Base-by-base conservation (phyloP, 1,284 basidiomycete genomes). In the Cryptococcus sp. region DNA sequence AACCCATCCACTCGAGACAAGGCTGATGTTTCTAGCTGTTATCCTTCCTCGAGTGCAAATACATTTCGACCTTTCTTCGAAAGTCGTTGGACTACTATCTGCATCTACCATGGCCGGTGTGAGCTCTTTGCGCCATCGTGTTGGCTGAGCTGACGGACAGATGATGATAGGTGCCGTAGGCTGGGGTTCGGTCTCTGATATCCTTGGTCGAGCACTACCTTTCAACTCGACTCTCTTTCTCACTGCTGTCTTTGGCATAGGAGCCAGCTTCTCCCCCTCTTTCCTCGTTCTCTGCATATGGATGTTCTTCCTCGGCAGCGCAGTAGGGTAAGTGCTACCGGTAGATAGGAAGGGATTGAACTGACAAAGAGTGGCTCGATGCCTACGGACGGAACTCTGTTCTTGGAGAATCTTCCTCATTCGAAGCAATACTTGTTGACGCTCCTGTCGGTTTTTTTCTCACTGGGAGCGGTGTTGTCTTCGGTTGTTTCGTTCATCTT, bases 131-230 rank as follows among this genome's bases (percentile, higher is more conserved):
- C 9, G 7, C 18, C 7, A n/a, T 14, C 9, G 34, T 10, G 14
- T 6, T n/a, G 9, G 6, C 18, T 16, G 22, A 35, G 19, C 23
- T 35, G 38, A 42, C 36, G n/a, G 11, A 36, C 25, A 94, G 35
- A 97, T 97, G 94, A 95, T 95, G 89, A 70, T 97, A 49, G 93
- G 93, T 4, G 90, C 91, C 0, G 75, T 94, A 10, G 87, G 86
- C 2, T 95, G 91, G 91, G 91, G 91, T 44, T 84, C 86, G 24
- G 86, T 86, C 45, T 89, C 87, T 18, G 87, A 92, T 69, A 69
- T 91, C 6, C 74, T 88, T 65, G 94, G 94, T 2, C 83, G 94
- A 24, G 85, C 82, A 45, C 76, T 85, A 2, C 91, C 92, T 0
- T 98, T 97, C 77, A 94, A 97, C 62, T 80, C 84, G 3, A 98